Evolutionary conservation across 768 basidiomycete genomes (phyloP), one percentile per base, ranked within the genome.

Genomic region (Holtermannia corniformis): DNA sequence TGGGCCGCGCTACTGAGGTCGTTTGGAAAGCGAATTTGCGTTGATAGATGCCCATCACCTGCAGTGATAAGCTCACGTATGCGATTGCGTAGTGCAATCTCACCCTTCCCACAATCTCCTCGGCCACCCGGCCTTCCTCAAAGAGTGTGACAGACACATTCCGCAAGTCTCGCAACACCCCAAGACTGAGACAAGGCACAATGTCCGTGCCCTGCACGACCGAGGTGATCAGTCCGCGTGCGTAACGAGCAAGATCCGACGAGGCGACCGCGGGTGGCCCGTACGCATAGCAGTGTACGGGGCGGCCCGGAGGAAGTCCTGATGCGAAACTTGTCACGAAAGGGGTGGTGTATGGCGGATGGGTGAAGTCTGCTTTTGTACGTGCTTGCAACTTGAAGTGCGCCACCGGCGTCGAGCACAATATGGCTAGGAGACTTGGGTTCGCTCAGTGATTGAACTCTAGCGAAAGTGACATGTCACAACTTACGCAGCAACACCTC

Each of bases 51-150:
- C 72, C 71, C 20, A 73, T 55, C 20, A 62, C 64, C 52, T 64
- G 27, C 5, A 4, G 24, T 5, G 19, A 43, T 25, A n/a, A 23
- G 41, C 5, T 19, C 5, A 24, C 37, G 10, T 10, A 21, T 27
- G 20, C 46, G 26, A n/a, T n/a, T n/a, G 4, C 51, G 5, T 7
- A 24, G 41, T 47, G 4, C 1, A 43, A 20, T 44, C 49, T 5
- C 10, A 72, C 69, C 41, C 68, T 45, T 1, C 71, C 71, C 5
- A 75, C 68, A 40, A 75, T 71, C 57, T 73, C 73, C 50, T 75
- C 72, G 10, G 72, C 68, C 1, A 71, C 57, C 25, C 56, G 59
- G 2, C 64, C 64, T 47, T 75, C 73, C 37, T 74, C 71, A 41
- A 58, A 64, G 25, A 75, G 61, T 0, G 69, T 70, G 46, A 73